Evolutionary conservation across 768 basidiomycete species (phyloP), one percentile per base, ranked within the genome.

Genomic region (Tulasnella sp.): DNA sequence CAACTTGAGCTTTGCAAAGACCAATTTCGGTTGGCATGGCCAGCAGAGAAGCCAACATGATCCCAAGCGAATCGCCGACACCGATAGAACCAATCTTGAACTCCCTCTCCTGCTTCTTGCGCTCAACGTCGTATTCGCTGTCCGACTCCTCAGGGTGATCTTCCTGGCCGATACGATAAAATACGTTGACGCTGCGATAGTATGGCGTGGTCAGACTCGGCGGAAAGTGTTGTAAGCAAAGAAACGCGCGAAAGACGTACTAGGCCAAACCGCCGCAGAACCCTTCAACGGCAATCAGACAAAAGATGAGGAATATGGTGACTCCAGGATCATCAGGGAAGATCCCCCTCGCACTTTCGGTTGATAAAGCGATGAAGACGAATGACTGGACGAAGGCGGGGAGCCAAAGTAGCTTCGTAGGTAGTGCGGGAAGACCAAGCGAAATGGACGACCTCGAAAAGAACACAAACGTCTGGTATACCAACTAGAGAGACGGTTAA

Each of bases 241-340:
- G 64, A 14, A 45, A 86, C 91, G 81, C 80, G 78, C 78, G 78
- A 82, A 52, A 22, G 58, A 86, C 92, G 81, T 80, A 94, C 93
- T 97, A 98, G 19, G 94, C 94, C 14, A 92, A 86, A 5, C 97
- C 97, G 38, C 97, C 97, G 79, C 94, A 97, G 64, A 97, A 86
- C 2, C 97, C 97, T 82, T 99, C 97, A 9, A 94, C 77, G 78
- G 91, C 89, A 80, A 99, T 90, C 67, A 97, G 86, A 14, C 88
- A 45, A 81, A 95, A 93, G 2, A 94, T 91, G 17, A 74, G 72
- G 39, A 58, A 74, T 29, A 90, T 80, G 19, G 85, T 80, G 78
- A 94, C 89, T 22, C 84, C 84, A 82, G 83, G 79, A 7, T 85
- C 85, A 34, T 84, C 83, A 2, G 85, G 80, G 82, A 93, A 91